phyloP scores from a whole-genome alignment of 169 alveolate species.

The Plasmodium berghei region DNA sequence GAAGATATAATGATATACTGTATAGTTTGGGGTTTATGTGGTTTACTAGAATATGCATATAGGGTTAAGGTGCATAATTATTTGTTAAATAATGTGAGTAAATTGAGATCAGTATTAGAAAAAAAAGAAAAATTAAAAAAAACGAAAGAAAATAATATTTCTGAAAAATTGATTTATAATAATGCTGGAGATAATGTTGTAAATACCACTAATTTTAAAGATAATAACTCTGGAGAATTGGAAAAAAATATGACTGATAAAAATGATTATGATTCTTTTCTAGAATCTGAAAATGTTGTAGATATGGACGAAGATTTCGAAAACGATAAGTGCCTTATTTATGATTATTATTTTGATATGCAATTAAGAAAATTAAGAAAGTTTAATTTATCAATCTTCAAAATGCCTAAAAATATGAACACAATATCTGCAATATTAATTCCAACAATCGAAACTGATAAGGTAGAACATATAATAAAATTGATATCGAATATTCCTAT shows the following conservation, averaged over 20 bases:
- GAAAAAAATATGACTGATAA: conserved; percentile 77
- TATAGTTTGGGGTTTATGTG: conserved; percentile 75
- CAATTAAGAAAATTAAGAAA: conserved; percentile 84
- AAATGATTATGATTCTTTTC: too few species aligned
- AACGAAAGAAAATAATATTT: neutral
- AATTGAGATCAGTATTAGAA: conserved; percentile 7
- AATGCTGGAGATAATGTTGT: conserved; percentile 1
- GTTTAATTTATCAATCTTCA: conserved; percentile 92
- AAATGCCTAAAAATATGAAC: conserved; percentile 87
- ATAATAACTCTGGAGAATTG: neutral
- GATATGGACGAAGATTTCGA: conserved; percentile 89
- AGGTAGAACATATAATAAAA: conserved; percentile 92
- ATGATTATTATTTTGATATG: conserved; percentile 78
- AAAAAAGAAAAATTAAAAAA: conserved; percentile 4
- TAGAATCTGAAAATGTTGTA: conserved; percentile 84
- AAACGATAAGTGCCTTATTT: conserved; percentile 75
- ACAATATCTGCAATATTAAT: conserved; percentile 92
- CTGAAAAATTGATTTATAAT: neutral
- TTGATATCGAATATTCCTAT: conserved; percentile 87
- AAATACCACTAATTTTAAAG: neutral
- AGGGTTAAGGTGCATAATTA: conserved; percentile 64
- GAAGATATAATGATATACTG: conserved; percentile 74
- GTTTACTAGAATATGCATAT: conserved; percentile 47
- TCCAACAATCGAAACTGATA: conserved; percentile 95
- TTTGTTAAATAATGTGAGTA: conserved; percentile 51